phyloP scores from a whole-genome alignment of 2,329 filamentous ascomycete genomes.

The Sporothrix protearum region DNA sequence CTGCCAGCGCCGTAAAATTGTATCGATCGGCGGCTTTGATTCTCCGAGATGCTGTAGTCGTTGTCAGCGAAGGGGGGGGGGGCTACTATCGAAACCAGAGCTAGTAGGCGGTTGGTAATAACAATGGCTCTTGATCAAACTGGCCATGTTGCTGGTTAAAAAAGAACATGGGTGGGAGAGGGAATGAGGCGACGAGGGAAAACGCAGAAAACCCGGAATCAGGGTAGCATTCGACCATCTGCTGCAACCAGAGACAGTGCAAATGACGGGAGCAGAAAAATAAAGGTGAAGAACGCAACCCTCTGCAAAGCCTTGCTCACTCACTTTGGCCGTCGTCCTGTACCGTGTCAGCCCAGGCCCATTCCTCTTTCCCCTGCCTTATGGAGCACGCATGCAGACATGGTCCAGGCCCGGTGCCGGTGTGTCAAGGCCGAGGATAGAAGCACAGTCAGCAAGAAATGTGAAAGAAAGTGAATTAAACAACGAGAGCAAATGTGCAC shows the following conservation, averaged over 20 bases:
- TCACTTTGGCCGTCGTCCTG: conserved; percentile 23
- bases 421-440: neutral
- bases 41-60: neutral
- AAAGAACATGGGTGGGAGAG: conserved; percentile 8
- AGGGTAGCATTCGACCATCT: conserved; percentile 33
- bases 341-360: conserved; percentile 28
- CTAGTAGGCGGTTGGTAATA: neutral
- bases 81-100: conserved; percentile 8
- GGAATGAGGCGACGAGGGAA: neutral
- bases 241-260: conserved; percentile 2
- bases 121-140: neutral
- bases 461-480: neutral
- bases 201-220: conserved; percentile 33
- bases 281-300: neutral
- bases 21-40: conserved; percentile 1
- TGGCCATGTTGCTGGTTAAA: conserved; percentile 14
- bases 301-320: neutral
- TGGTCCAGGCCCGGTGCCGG: neutral
- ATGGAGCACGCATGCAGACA: neutral
- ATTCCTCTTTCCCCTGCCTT: neutral
- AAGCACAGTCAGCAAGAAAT: neutral
- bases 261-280: neutral
- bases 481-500: neutral
- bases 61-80: neutral
- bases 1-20: conserved; percentile 1